A percentile compares a stretch with the other conserved stretches of the same genome.
Conservation (phyloP, 306 rosid species). For the Datisca glomerata region DNA sequence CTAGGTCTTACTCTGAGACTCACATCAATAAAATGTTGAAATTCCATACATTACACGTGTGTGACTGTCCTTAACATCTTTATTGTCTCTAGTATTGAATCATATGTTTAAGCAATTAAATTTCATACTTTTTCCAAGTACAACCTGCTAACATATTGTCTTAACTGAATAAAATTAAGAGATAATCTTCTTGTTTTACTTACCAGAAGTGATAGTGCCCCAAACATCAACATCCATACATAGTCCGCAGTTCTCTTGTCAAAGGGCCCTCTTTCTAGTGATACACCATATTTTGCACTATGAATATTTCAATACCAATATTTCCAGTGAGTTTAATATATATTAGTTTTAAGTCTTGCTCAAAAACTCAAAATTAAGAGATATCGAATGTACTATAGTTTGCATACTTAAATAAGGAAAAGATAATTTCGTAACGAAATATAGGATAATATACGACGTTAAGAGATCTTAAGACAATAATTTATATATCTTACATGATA, state of each 20-base stretch:
- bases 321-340: not conserved
- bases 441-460: not conserved
- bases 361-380: too few relatives aligned
- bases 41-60: too few relatives aligned
- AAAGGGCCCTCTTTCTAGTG: conserved; percentile 62
- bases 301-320: conserved; percentile 6
- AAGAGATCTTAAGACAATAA: not conserved
- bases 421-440: too few relatives aligned
- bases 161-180: not conserved
- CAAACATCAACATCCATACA: conserved; percentile 62
- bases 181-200: not conserved
- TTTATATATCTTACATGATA: conserved; percentile 32
- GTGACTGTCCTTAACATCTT: too few relatives aligned
- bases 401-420: not conserved
- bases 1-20: too few relatives aligned
- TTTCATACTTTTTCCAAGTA: too few relatives aligned
- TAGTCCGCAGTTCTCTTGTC: conserved; percentile 76
- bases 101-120: too few relatives aligned
- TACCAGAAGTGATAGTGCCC: conserved; percentile 70
- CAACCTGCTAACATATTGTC: not conserved
- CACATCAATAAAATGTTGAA: too few relatives aligned
- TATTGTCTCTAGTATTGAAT: too few relatives aligned
- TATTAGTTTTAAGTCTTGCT: not conserved
- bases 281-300: conserved; percentile 70
- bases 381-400: not conserved